Conservation (phyloP, 2,329 filamentous ascomycete genomes). For the Fusarium scirpi region DNA sequence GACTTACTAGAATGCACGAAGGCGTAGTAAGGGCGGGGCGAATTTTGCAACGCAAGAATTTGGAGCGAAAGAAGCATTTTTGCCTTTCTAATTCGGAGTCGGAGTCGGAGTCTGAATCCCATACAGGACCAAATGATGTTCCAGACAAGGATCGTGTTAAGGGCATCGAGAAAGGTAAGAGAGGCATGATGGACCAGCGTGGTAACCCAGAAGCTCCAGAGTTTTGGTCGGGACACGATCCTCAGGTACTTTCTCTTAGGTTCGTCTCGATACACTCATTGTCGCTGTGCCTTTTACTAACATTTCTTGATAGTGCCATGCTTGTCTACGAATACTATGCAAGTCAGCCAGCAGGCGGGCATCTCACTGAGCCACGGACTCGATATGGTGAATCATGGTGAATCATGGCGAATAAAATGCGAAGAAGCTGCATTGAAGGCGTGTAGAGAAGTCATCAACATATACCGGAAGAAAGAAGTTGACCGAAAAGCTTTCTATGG, state of each 20-base stretch:
- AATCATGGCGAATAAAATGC: background rate
- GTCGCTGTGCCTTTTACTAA: accelerated
- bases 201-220: background rate
- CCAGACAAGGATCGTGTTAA: background rate
- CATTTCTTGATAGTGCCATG: background rate
- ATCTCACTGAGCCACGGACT: accelerated
- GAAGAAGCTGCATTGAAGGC: background rate
- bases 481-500: background rate
- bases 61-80: background rate
- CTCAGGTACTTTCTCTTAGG: background rate
- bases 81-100: background rate
- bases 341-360: background rate
- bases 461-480: background rate
- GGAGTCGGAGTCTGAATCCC: background rate
- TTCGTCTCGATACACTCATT: accelerated
- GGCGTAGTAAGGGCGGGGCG: background rate
- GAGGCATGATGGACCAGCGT: background rate
- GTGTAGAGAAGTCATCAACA: accelerated
- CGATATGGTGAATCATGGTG: too few species aligned
- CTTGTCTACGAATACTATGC: background rate
- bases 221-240: background rate
- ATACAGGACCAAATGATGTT: background rate
- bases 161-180: background rate
- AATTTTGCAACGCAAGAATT: background rate
- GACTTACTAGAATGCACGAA: background rate